Conservation (phyloP, 495 filamentous ascomycete species). For the Aspergillus campestris region DNA sequence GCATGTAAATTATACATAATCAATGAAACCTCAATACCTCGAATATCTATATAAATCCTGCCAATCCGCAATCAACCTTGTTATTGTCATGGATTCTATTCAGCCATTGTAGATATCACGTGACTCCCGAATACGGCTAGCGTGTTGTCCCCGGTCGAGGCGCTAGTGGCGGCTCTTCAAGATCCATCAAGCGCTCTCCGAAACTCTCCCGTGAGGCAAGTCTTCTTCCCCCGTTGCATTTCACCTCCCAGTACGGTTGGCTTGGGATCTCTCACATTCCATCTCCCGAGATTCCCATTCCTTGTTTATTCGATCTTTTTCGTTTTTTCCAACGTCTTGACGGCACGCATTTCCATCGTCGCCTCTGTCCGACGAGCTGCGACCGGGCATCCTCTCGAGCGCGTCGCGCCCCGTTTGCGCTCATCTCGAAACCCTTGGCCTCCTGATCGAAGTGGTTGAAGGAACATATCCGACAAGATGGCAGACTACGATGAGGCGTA, state of each 20-base stretch:
- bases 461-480: slow-evolving; percentile 29
- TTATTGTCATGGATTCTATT: not conserved
- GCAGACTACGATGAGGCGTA: slow-evolving; percentile 45
- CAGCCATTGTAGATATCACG: not conserved
- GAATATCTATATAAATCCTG: slow-evolving; percentile 3
- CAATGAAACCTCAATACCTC: not conserved
- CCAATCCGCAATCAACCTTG: slow-evolving; percentile 2
- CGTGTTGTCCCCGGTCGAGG: slow-evolving; percentile 5
- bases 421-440: slow-evolving; percentile 7
- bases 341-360: not conserved
- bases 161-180: slow-evolving; percentile 24
- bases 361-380: slow-evolving; percentile 4
- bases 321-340: not conserved
- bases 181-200: slow-evolving; percentile 8
- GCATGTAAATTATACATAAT: slow-evolving; percentile 6
- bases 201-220: too few species aligned
- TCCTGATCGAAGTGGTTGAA: slow-evolving; percentile 1
- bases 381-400: slow-evolving; percentile 14
- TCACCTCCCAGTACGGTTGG: slow-evolving; percentile 9
- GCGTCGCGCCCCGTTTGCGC: slow-evolving; percentile 28
- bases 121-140: slow-evolving; percentile 1
- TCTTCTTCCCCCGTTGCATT: slow-evolving; percentile 8
- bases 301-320: slow-evolving; percentile 2
- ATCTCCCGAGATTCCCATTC: slow-evolving; percentile 13
- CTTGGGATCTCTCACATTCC: slow-evolving; percentile 14